Evolutionary conservation across 2,329 filamentous ascomycete species (phyloP).

Genomic region (Madurella fahalii): DNA sequence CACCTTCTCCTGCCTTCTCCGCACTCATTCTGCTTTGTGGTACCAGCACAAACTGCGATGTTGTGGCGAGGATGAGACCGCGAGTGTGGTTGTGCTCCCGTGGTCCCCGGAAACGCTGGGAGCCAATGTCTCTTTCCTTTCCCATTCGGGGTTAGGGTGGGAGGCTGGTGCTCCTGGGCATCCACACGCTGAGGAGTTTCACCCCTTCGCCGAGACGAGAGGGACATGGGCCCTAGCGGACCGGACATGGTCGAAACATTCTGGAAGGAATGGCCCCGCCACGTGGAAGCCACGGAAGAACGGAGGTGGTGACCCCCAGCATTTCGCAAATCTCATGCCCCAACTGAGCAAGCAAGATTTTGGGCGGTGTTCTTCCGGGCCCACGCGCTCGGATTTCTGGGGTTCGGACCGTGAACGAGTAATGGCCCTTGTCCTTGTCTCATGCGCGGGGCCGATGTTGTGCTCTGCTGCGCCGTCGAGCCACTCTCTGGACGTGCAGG

Average conservation of each 20-base stretch:
- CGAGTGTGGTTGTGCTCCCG: not conserved
- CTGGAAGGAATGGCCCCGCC: slow-evolving; percentile 14
- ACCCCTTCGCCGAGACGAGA: not conserved
- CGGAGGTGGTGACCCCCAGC: not conserved
- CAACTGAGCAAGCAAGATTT: not conserved
- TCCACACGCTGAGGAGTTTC: not conserved
- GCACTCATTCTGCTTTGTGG: not conserved
- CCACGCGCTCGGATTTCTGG: slow-evolving; percentile 2
- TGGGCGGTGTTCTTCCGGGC: not conserved
- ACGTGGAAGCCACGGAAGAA: slow-evolving; percentile 18
- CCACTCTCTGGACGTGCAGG: not conserved
- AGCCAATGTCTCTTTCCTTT: slow-evolving; percentile 14
- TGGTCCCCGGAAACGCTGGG: not conserved
- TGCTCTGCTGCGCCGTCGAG: slow-evolving; percentile 3
- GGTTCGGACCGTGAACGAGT: not conserved
- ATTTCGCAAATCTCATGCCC: not conserved
- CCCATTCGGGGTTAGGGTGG: slow-evolving; percentile 19
- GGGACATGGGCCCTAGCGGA: too few relatives aligned
- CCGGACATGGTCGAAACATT: slow-evolving; percentile 9
- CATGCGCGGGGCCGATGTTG: slow-evolving; percentile 5
- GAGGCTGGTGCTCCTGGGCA: not conserved
- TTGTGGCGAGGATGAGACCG: not conserved
- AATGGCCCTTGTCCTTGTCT: slow-evolving; percentile 1
- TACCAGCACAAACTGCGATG: not conserved
- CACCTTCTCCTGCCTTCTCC: not conserved